A percentile compares a stretch with the other conserved stretches of the same genome.
phyloP scores from a whole-genome alignment of 306 rosid genomes.

The Luffa aegyptiaca region DNA sequence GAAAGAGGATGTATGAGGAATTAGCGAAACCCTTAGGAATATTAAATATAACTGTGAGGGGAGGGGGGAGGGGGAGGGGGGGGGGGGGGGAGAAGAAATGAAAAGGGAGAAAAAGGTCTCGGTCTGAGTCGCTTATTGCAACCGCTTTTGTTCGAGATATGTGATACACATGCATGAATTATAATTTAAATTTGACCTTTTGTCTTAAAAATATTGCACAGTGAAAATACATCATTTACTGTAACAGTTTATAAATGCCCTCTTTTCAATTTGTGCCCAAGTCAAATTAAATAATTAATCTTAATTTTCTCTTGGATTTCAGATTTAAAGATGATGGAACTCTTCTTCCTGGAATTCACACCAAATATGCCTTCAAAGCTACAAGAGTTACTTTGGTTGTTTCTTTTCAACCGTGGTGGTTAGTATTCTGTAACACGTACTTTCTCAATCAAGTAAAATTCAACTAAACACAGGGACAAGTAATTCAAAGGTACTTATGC shows the following conservation, averaged over 20 bases:
- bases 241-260: neutral
- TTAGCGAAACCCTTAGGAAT: too few relatives aligned
- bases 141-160: too few relatives aligned
- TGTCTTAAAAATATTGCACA: neutral
- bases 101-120: too few relatives aligned
- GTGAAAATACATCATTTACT: neutral
- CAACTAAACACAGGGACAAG: neutral
- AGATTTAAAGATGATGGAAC: neutral
- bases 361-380: neutral
- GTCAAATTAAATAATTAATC: neutral
- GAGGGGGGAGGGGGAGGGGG: too few relatives aligned
- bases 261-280: neutral
- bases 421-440: neutral
- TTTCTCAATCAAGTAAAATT: neutral
- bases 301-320: neutral
- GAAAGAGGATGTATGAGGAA: too few relatives aligned
- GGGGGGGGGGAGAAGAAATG: too few relatives aligned
- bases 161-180: neutral
- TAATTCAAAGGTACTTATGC: neutral
- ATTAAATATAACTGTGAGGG: too few relatives aligned
- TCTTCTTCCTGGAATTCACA: neutral
- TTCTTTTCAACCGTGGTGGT: neutral
- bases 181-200: neutral
- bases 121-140: too few relatives aligned
- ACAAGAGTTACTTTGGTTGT: neutral